A percentile compares a stretch with the other conserved stretches of the same genome.
Conservation (phyloP, 805 yeast species). For the Pichia nakasei region DNA sequence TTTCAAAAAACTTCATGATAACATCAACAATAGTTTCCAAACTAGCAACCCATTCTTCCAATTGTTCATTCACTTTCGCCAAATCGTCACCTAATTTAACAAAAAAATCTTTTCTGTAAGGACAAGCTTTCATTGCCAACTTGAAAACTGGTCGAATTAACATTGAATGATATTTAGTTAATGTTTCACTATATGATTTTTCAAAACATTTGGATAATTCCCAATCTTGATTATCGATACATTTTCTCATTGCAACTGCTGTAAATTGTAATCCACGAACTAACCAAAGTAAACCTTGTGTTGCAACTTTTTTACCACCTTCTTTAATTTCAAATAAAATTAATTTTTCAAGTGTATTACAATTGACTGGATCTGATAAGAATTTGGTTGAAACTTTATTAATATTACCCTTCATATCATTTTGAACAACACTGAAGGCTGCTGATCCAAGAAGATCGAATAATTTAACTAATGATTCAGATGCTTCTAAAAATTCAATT, state of each 20-base stretch:
- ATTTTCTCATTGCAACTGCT: conserved; percentile 81
- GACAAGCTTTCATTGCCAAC: conserved; percentile 92
- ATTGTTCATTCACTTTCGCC: conserved; percentile 54
- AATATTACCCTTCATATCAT: conserved; percentile 83
- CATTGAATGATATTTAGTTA: conserved; percentile 74
- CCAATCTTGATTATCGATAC: conserved; percentile 48
- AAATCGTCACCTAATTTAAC: conserved; percentile 73
- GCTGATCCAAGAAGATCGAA: conserved; percentile 80
- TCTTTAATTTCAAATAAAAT: conserved; percentile 63
- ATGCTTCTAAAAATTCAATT: conserved; percentile 68
- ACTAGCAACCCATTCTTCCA: conserved; percentile 66
- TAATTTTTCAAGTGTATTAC: conserved; percentile 69
- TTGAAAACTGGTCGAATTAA: conserved; percentile 80
- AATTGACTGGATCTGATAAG: conserved; percentile 51
- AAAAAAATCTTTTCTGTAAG: conserved; percentile 80
- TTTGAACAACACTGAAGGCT: conserved; percentile 78
- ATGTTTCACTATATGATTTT: conserved; percentile 73
- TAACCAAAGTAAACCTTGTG: conserved; percentile 87
- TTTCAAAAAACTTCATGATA: conserved; percentile 65
- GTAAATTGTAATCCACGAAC: conserved; percentile 82
- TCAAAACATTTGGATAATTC: conserved; percentile 76
- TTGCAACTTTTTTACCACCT: conserved; percentile 60
- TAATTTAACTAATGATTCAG: conserved; percentile 73
- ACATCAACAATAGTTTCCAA: conserved; percentile 65
- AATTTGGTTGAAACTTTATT: conserved; percentile 61